These are phyloP conservation scores for Fermentozyma sake DNA, from an alignment of 1,139 yeast genomes.

Conservation along the genomic window DNA sequence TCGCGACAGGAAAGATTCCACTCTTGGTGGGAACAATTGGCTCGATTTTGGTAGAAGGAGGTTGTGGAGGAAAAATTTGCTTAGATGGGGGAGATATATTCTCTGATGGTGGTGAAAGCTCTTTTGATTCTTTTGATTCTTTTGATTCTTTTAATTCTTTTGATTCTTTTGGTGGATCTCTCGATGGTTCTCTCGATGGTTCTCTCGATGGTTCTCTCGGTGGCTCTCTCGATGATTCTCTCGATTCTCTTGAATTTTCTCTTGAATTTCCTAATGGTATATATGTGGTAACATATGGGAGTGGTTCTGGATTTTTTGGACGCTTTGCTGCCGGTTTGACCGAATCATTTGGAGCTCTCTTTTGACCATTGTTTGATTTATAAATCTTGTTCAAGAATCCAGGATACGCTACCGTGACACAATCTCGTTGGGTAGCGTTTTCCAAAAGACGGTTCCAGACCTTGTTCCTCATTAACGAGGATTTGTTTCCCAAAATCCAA, in stretches of 20 bases:
- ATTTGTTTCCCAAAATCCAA: conserved; percentile 85
- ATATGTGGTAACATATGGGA: too few relatives aligned
- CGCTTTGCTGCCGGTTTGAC: conserved; percentile 1
- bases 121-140: conserved; percentile 1
- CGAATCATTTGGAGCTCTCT: not conserved
- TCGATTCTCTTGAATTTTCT: too few relatives aligned
- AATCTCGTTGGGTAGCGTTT: conserved; percentile 54
- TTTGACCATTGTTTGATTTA: not conserved
- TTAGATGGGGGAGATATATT: too few relatives aligned
- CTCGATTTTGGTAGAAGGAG: too few relatives aligned
- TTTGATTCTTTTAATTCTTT: conserved; percentile 1
- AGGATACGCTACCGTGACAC: conserved; percentile 30
- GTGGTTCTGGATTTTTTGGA: not conserved
- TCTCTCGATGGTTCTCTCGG: not conserved
- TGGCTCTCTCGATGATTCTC: too few relatives aligned
- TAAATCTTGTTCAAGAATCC: conserved; percentile 21
- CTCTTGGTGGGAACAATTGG: too few relatives aligned
- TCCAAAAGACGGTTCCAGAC: conserved; percentile 66
- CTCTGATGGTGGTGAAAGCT: too few relatives aligned
- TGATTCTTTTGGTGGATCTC: not conserved
- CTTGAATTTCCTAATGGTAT: too few relatives aligned
- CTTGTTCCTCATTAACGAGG: conserved; percentile 55
- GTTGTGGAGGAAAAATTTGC: too few relatives aligned
- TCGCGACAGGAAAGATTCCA: too few relatives aligned
- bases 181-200: not conserved